These are phyloP conservation scores for Lophiostoma macrostomum DNA, from an alignment of 495 filamentous ascomycete species.

Conservation along the genomic window DNA sequence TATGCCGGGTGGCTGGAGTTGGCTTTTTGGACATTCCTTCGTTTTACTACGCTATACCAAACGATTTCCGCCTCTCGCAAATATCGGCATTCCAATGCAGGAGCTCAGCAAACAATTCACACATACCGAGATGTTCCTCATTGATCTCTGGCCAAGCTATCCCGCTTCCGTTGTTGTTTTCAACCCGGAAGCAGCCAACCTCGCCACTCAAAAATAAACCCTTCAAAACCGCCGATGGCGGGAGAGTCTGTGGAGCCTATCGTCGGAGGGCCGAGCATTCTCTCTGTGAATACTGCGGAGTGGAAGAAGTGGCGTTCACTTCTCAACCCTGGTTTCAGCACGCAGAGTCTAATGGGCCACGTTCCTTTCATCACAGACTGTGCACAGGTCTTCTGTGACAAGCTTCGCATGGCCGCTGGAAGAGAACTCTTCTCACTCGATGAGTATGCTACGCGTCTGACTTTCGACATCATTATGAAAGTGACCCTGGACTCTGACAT, in stretches of 20 bases:
- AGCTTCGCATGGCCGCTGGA: background rate
- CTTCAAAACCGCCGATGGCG: background rate
- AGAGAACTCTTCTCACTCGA: background rate
- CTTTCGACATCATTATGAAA: conserved; percentile 7
- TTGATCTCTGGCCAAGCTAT: conserved; percentile 11
- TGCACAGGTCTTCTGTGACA: background rate
- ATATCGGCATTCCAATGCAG: too few species aligned
- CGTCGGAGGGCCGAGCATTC: background rate
- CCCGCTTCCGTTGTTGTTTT: background rate
- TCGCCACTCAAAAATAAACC: background rate
- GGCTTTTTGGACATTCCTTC: too few species aligned
- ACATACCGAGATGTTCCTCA: too few species aligned
- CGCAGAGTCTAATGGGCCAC: background rate
- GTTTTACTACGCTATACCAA: too few species aligned
- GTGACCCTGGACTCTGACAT: too few species aligned
- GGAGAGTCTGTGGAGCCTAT: background rate
- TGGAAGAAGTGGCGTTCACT: conserved; percentile 7
- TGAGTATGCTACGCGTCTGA: background rate
- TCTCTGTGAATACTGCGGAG: background rate
- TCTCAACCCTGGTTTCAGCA: conserved; percentile 18
- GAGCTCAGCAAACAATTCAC: too few species aligned
- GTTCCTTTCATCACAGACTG: conserved; percentile 1
- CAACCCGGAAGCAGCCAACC: background rate
- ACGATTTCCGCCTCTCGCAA: too few species aligned
- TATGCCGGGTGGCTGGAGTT: too few species aligned